phyloP scores from a whole-genome alignment of 495 filamentous ascomycete species.

The Neurospora sp. region DNA sequence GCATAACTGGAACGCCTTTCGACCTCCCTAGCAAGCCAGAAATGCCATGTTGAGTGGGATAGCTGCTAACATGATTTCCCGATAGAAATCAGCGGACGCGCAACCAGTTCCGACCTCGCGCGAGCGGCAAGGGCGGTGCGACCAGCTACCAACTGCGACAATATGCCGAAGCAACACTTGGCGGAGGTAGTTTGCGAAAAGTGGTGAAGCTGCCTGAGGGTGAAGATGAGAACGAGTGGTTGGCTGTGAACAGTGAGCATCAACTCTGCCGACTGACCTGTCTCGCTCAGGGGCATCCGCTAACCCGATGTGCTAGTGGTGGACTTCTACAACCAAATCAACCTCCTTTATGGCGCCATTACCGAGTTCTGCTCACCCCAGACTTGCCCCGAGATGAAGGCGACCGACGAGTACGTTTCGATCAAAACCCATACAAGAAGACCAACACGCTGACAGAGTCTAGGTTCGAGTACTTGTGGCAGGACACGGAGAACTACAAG shows the following conservation, averaged over 20 bases:
- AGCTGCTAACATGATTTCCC: conserved; percentile 15
- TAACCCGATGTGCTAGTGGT: conserved; percentile 53
- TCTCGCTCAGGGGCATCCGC: neutral
- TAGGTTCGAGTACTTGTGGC: conserved; percentile 98
- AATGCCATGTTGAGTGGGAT: neutral
- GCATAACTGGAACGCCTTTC: neutral
- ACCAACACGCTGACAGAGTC: conserved; percentile 2
- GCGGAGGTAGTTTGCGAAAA: conserved; percentile 89
- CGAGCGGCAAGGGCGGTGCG: conserved; percentile 71
- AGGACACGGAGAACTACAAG: conserved; percentile 87
- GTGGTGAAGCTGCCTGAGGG: conserved; percentile 95
- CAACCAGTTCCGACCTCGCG: conserved; percentile 85
- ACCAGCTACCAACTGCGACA: conserved; percentile 93
- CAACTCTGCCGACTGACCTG: neutral
- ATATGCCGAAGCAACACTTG: conserved; percentile 94
- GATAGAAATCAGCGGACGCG: conserved; percentile 77
- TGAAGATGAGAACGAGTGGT: conserved; percentile 94
- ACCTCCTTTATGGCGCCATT: conserved; percentile 95
- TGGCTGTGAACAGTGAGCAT: conserved; percentile 80
- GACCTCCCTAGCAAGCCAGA: neutral
- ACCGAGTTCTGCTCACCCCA: conserved; percentile 98
- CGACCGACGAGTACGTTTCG: conserved; percentile 77
- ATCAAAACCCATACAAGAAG: neutral
- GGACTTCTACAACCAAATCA: conserved; percentile 99
- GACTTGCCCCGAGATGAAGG: conserved; percentile 98